Evolutionary conservation across 192 early-diverging fungal genomes (phyloP), one percentile per base, ranked within the genome.

Genomic region (Phycomyces blakesleeanus): DNA sequence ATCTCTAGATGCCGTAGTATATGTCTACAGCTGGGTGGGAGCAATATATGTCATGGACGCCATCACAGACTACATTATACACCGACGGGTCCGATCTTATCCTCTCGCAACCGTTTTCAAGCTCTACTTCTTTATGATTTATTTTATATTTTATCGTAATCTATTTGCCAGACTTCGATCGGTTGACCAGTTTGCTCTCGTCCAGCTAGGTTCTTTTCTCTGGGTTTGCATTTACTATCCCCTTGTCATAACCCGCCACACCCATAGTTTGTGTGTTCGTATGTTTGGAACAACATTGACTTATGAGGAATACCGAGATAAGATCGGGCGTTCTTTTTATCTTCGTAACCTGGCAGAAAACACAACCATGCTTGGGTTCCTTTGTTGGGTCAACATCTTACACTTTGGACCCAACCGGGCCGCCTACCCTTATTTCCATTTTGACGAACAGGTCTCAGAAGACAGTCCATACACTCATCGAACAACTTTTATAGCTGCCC

Each of bases 81-180:
- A 78, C 12, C 72, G 77, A 1, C 78, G 81, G 25, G 79, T 91
- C 18, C 77, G 81, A 9, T 89, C 85, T 1, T 85, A 88, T 70
- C 87, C 87, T 1, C 59, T 91, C 38, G 78, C 83, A 51, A 87
- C 82, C 53, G 80, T 85, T 29, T 91, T 88, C 69, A 84, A 85
- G 58, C 74, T 89, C 55, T 91, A 91, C 61, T 91, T 88, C 55
- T 89, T 87, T 67, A 88, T 89, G 81, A 86, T 87, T 21, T 91
- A 91, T 64, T 91, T 89, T 62, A 88, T 91, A 57, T 91, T 91
- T 65, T 89, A 91, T 71, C 81, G 89, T 51, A 91, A 87, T 57
- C 63, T 91, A 55, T 91, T 91, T 72, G 87, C 85, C 18, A 80
- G 87, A 1, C 71, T 91, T 39, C 83, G 87, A 58, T 83, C 84